Evolutionary conservation across 805 yeast species (phyloP).

Genomic region (Candida fluviatilis): DNA sequence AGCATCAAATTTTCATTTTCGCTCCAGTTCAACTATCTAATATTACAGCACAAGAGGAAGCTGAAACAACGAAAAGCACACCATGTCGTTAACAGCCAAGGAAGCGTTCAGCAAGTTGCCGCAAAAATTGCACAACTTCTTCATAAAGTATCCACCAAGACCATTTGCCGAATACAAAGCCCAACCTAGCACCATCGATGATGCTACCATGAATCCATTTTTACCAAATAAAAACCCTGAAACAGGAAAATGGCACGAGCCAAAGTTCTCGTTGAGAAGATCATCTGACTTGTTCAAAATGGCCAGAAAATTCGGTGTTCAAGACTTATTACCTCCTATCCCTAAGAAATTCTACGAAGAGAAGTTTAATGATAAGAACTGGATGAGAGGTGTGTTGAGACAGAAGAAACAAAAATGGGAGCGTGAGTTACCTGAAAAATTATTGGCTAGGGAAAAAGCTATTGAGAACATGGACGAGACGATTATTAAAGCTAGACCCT

Average conservation of each 20-base stretch:
- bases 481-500: conserved; percentile 57
- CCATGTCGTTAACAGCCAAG: conserved; percentile 31
- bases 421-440: conserved; percentile 56
- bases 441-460: conserved; percentile 61
- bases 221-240: conserved; percentile 79
- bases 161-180: conserved; percentile 67
- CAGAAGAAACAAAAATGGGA: conserved; percentile 86
- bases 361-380: conserved; percentile 63
- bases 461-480: conserved; percentile 61
- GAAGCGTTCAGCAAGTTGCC: conserved; percentile 64
- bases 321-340: conserved; percentile 68
- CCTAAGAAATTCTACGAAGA: conserved; percentile 75
- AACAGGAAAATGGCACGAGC: conserved; percentile 71
- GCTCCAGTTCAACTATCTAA: too few species aligned
- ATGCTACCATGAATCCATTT: conserved; percentile 80
- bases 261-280: conserved; percentile 75
- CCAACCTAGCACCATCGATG: conserved; percentile 60
- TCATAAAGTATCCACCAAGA: conserved; percentile 78
- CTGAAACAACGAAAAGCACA: too few species aligned
- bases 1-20: too few species aligned
- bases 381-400: conserved; percentile 69
- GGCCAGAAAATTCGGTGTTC: conserved; percentile 77
- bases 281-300: conserved; percentile 79
- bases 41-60: too few species aligned
- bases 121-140: conserved; percentile 62